Conservation (phyloP, 306 rosid species). For the Citrullus colocynthis region DNA sequence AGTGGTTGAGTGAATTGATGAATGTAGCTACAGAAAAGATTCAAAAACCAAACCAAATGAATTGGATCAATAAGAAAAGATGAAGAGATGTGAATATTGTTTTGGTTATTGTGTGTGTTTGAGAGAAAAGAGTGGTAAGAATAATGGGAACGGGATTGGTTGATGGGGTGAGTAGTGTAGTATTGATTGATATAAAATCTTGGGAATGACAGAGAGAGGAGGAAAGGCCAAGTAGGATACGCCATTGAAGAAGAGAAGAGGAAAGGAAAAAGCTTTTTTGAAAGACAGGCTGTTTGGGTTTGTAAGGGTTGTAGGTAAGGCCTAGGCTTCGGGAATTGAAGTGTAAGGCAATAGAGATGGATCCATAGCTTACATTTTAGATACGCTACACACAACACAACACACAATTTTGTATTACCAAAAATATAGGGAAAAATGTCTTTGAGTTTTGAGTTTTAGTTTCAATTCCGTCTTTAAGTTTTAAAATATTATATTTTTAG, state of each 20-base stretch:
- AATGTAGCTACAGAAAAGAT: too few relatives aligned
- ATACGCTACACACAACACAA: not conserved
- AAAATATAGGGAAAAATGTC: too few relatives aligned
- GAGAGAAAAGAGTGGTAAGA: not conserved
- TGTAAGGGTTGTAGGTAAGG: slow-evolving; percentile 40
- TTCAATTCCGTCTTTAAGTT: too few relatives aligned
- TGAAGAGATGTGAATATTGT: too few relatives aligned
- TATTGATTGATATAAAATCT: slow-evolving; percentile 17
- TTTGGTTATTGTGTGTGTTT: too few relatives aligned
- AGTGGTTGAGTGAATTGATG: too few relatives aligned
- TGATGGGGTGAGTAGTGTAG: slow-evolving; percentile 11
- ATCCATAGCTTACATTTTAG: not conserved
- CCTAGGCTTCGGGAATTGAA: slow-evolving; percentile 93
- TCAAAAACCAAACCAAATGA: too few relatives aligned
- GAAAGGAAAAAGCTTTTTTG: not conserved
- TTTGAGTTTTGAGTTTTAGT: too few relatives aligned
- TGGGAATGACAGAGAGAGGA: slow-evolving; percentile 58
- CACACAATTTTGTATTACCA: too few relatives aligned
- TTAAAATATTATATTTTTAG: too few relatives aligned
- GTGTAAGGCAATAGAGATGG: slow-evolving; percentile 2
- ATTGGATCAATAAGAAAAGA: too few relatives aligned
- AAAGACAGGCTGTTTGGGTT: slow-evolving; percentile 40
- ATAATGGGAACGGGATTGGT: slow-evolving; percentile 20
- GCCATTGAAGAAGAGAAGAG: slow-evolving; percentile 11
- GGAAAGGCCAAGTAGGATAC: slow-evolving; percentile 19